Evolutionary conservation across 805 yeast genomes (phyloP).

Genomic region (Nakazawaea wickerhamii): DNA sequence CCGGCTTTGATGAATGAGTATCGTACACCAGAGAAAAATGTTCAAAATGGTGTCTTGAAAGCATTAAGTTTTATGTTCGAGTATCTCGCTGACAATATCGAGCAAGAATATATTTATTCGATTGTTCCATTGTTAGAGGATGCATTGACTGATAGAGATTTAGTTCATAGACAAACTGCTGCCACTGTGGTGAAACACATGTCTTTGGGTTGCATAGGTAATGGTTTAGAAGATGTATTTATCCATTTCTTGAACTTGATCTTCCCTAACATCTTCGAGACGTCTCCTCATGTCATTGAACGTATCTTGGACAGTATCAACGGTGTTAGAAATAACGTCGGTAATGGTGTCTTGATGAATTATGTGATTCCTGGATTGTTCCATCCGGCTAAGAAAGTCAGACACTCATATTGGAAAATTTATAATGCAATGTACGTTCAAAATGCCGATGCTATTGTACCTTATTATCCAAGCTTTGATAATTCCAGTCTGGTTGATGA

Average conservation of each 20-base stretch:
- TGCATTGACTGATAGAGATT: slow-evolving; percentile 85
- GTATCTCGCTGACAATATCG: slow-evolving; percentile 67
- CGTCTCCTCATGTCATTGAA: slow-evolving; percentile 90
- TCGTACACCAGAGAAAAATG: slow-evolving; percentile 84
- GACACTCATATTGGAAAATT: slow-evolving; percentile 80
- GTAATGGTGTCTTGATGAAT: slow-evolving; percentile 67
- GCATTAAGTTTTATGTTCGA: slow-evolving; percentile 90
- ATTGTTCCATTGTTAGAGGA: slow-evolving; percentile 77
- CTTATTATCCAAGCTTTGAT: slow-evolving; percentile 67
- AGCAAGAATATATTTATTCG: slow-evolving; percentile 78
- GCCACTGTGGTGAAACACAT: slow-evolving; percentile 80
- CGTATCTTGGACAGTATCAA: slow-evolving; percentile 79
- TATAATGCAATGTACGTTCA: slow-evolving; percentile 75
- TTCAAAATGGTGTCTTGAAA: slow-evolving; percentile 92
- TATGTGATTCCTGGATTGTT: slow-evolving; percentile 86
- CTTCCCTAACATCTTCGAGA: slow-evolving; percentile 86
- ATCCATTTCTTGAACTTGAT: slow-evolving; percentile 75
- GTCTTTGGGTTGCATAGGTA: slow-evolving; percentile 72
- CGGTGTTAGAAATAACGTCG: slow-evolving; percentile 64
- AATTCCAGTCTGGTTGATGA: slow-evolving; percentile 19
- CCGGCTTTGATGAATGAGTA: slow-evolving; percentile 97
- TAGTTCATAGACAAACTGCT: slow-evolving; percentile 93
- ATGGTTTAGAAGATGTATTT: slow-evolving; percentile 76
- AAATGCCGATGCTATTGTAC: slow-evolving; percentile 69
- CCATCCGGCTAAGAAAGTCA: slow-evolving; percentile 87